A percentile compares a stretch with the other conserved stretches of the same genome.
phyloP scores from a whole-genome alignment of 257 asterid genomes.

The Ophiorrhiza pumila region DNA sequence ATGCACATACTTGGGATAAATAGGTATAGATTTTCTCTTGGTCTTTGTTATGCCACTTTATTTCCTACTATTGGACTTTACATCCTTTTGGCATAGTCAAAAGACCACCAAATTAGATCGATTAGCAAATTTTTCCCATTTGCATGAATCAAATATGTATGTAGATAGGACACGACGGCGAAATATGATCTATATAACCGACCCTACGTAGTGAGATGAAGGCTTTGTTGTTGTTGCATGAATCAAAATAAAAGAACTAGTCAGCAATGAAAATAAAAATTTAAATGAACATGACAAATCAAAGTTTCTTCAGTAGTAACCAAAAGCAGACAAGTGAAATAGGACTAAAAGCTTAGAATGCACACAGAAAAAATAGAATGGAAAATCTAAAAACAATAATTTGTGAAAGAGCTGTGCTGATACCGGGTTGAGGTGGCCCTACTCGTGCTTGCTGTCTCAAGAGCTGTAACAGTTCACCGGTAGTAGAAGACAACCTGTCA shows the following conservation, averaged over 20 bases:
- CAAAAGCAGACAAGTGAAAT: not conserved
- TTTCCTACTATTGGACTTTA: not conserved
- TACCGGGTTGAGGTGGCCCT: slow-evolving; percentile 34
- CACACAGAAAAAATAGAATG: not conserved
- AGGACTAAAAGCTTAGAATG: not conserved
- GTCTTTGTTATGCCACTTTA: not conserved
- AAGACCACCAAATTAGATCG: not conserved
- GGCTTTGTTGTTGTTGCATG: too few species aligned
- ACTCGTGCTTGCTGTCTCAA: slow-evolving; percentile 64
- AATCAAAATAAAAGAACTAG: not conserved
- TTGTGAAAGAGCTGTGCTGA: slow-evolving; percentile 24
- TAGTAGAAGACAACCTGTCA: slow-evolving; percentile 38
- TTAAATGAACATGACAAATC: not conserved
- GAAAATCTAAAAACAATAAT: not conserved
- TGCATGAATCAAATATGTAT: not conserved
- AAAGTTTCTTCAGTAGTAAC: not conserved
- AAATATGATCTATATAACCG: too few species aligned
- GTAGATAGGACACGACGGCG: too few species aligned
- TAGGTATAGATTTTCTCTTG: not conserved
- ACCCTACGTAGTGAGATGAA: too few species aligned
- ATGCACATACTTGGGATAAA: not conserved
- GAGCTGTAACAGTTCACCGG: slow-evolving; percentile 57
- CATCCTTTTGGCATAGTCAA: not conserved
- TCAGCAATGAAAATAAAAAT: not conserved
- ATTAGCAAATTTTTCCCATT: not conserved